Conservation (phyloP, 192 early-diverging fungal genomes). For the Geranomyces michiganensis region DNA sequence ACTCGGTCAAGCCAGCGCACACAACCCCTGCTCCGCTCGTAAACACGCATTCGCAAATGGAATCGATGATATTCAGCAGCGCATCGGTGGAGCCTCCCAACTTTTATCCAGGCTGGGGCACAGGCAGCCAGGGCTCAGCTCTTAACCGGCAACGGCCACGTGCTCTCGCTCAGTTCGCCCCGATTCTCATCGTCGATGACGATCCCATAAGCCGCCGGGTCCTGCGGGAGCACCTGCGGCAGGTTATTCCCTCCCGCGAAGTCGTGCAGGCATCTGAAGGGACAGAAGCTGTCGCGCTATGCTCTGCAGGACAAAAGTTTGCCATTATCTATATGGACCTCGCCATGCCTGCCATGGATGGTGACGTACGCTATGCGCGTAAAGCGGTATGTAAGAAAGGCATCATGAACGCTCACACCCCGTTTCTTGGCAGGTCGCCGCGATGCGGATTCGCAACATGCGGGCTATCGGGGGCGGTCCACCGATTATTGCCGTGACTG, state of each 20-base stretch:
- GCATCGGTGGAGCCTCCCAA: no score
- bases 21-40: no score
- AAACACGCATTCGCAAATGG: no score
- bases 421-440: constrained; percentile 11
- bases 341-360: constrained; percentile 20
- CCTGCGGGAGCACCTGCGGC: neutral
- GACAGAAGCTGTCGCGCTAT: constrained; percentile 22
- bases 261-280: constrained; percentile 29
- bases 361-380: constrained; percentile 21
- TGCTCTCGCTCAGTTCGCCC: neutral
- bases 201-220: constrained; percentile 1
- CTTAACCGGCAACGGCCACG: neutral
- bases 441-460: constrained; percentile 23
- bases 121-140: no score
- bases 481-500: constrained; percentile 26
- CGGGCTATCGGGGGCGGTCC: constrained; percentile 2
- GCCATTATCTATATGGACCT: constrained; percentile 25
- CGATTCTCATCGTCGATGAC: constrained; percentile 35
- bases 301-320: constrained; percentile 26
- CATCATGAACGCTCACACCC: no score
- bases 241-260: constrained; percentile 21
- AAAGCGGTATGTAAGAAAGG: no score
- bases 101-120: no score
- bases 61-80: no score
- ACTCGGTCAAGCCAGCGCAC: no score